Percentiles rank a stretch among this genome's conserved stretches.
Conservation (phyloP, 306 rosid genomes). For the Trifolium fragiferum region DNA sequence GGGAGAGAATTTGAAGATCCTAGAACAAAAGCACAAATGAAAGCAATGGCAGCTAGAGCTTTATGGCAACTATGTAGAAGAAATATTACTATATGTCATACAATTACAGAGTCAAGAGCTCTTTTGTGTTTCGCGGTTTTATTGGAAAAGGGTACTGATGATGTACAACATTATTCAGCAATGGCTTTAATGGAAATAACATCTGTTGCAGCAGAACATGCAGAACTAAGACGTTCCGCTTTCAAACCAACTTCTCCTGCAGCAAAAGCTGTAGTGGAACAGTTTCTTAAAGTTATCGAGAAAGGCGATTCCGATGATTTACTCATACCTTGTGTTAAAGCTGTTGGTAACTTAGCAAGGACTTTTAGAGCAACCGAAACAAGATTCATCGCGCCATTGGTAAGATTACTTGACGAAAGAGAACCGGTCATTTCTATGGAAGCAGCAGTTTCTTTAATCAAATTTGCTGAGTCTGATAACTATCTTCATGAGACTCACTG, state of each 20-base stretch:
- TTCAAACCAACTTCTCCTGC: conserved; percentile 86
- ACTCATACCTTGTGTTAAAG: conserved; percentile 57
- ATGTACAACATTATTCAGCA: conserved; percentile 59
- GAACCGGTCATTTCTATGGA: conserved; percentile 53
- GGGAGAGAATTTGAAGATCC: conserved; percentile 79
- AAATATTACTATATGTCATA: conserved; percentile 60
- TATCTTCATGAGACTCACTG: conserved; percentile 74
- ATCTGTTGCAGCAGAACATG: conserved; percentile 58
- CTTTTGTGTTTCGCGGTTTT: conserved; percentile 75
- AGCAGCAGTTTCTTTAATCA: conserved; percentile 61
- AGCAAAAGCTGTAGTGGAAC: conserved; percentile 71
- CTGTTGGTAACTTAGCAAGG: conserved; percentile 72
- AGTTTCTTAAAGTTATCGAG: conserved; percentile 53
- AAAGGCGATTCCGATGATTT: conserved; percentile 52
- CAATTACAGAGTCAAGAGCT: conserved; percentile 75
- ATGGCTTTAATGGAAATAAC: conserved; percentile 78
- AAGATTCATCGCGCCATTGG: conserved; percentile 61
- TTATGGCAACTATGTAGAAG: conserved; percentile 67
- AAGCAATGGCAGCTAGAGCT: conserved; percentile 78
- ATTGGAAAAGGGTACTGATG: conserved; percentile 63
- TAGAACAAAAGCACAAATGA: conserved; percentile 64
- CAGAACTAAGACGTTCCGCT: conserved; percentile 68
- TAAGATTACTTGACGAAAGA: conserved; percentile 69
- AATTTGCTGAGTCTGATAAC: conserved; percentile 70
- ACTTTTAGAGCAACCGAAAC: conserved; percentile 79